Base-by-base conservation (phyloP, 495 filamentous ascomycete species). In the Xylaria acuta region DNA sequence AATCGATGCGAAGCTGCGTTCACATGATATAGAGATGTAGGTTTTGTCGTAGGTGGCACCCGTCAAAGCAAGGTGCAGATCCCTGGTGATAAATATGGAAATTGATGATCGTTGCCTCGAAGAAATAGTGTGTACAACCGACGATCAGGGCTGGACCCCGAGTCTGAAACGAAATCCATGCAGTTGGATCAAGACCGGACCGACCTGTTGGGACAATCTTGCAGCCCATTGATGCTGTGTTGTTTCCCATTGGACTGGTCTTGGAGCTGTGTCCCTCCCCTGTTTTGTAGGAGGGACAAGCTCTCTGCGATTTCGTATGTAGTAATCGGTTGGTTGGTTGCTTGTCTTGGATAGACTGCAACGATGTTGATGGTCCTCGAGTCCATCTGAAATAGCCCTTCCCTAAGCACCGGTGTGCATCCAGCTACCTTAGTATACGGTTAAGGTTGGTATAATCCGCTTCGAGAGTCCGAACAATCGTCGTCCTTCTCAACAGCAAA, bases 71-170 rank as follows among this genome's bases (percentile, higher is more conserved):
- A 38, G 51, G 66, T 59, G 66, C 60, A 60, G 51, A 45, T 66
- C 64, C 64, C 20, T 69, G 8, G 40, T 18, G 41, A 49, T 62
- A 41, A 70, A 70, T 70, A 22, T 62, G 54, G 67, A 47, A 62
- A 60, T 22, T 38, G 67, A 22, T 60, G 43, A 70, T 70, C 54
- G 56, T 70, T 70, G 40, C 67, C 54, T 34, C 54, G 40, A 62
- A 6, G 56, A 36, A 47, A 47, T 38, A 34, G 30, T 22, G 22
- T 32, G 53, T 69, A 67, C 65, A 27, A 67, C 67, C 51, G 53
- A 47, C 20, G 53, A 69, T 69, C 67, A 69, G 53, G 67, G 40
- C 25, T 27, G 43, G 38, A 1, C 67, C 40, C 22, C 16, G 53
- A 47, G 53, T 25, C 40, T 34, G 27, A 12, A 25, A 20, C 32